A percentile compares a stretch with the other conserved stretches of the same genome.
These are phyloP conservation scores for Pyrus betulifolia DNA, from an alignment of 306 rosid species.

Conservation along the genomic window DNA sequence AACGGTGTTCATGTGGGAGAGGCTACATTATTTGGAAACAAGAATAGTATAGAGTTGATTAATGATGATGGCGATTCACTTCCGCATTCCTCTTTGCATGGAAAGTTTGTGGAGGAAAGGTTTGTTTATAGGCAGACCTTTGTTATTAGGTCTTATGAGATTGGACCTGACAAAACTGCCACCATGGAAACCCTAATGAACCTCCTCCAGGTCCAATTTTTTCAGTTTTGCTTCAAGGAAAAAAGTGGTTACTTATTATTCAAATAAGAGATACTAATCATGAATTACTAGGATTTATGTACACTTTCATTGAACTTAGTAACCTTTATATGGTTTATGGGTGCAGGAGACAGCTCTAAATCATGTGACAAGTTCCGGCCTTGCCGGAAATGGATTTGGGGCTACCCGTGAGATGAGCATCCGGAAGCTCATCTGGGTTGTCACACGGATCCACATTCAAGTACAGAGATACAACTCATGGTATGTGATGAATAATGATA, in stretches of 20 bases:
- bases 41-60: not conserved
- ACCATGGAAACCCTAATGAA: slow-evolving; percentile 82
- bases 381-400: slow-evolving; percentile 80
- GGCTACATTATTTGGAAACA: slow-evolving; percentile 5
- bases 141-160: slow-evolving; percentile 63
- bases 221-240: not conserved
- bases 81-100: slow-evolving; percentile 44
- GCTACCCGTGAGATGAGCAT: slow-evolving; percentile 84
- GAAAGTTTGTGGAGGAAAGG: slow-evolving; percentile 62
- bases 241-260: too few relatives aligned
- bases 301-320: not conserved
- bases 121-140: slow-evolving; percentile 61
- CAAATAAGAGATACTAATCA: not conserved
- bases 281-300: not conserved
- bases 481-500: slow-evolving; percentile 20
- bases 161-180: slow-evolving; percentile 70
- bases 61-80: slow-evolving; percentile 26
- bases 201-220: slow-evolving; percentile 51
- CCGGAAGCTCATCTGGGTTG: slow-evolving; percentile 87
- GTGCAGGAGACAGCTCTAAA: slow-evolving; percentile 80
- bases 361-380: slow-evolving; percentile 77
- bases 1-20: slow-evolving; percentile 41
- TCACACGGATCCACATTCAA: slow-evolving; percentile 79
- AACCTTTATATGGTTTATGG: not conserved
- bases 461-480: slow-evolving; percentile 78